A percentile compares a stretch with the other conserved stretches of the same genome.
These are phyloP conservation scores for Termitomyces sp. DNA, from an alignment of 768 basidiomycete species.

Conservation along the genomic window DNA sequence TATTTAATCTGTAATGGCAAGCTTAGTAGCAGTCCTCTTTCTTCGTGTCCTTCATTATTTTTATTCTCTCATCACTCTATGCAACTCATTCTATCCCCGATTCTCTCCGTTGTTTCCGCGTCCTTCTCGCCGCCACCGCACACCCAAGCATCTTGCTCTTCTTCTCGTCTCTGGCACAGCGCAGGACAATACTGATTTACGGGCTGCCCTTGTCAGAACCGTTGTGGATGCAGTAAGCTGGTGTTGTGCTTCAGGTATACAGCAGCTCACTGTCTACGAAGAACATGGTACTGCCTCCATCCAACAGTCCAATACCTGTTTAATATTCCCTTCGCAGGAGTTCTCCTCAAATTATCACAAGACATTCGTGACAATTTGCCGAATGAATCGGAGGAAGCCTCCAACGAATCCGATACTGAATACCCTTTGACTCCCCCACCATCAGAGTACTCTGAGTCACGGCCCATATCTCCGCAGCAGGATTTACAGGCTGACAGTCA, in stretches of 20 bases:
- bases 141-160: conserved; percentile 64
- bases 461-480: conserved; percentile 50
- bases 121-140: conserved; percentile 48
- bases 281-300: conserved; percentile 41
- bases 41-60: conserved; percentile 55
- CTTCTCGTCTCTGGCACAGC: conserved; percentile 46
- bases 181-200: conserved; percentile 26
- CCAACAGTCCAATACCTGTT: conserved; percentile 14
- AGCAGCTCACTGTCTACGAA: conserved; percentile 68
- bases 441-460: conserved; percentile 66
- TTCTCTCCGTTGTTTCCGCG: conserved; percentile 32
- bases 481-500: conserved; percentile 15
- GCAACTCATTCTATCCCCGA: conserved; percentile 35
- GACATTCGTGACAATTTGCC: conserved; percentile 29
- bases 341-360: conserved; percentile 32
- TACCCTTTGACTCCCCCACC: conserved; percentile 76
- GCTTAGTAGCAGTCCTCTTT: conserved; percentile 36
- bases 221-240: conserved; percentile 49
- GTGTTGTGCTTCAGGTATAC: conserved; percentile 59
- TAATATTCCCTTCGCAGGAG: conserved; percentile 24
- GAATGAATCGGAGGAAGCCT: conserved; percentile 13
- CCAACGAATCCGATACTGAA: conserved; percentile 43
- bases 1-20: conserved; percentile 27
- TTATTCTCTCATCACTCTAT: conserved; percentile 39
- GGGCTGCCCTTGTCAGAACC: conserved; percentile 44